Evolutionary conservation across 2,329 filamentous ascomycete species (phyloP).

Genomic region (Colletotrichum horii): DNA sequence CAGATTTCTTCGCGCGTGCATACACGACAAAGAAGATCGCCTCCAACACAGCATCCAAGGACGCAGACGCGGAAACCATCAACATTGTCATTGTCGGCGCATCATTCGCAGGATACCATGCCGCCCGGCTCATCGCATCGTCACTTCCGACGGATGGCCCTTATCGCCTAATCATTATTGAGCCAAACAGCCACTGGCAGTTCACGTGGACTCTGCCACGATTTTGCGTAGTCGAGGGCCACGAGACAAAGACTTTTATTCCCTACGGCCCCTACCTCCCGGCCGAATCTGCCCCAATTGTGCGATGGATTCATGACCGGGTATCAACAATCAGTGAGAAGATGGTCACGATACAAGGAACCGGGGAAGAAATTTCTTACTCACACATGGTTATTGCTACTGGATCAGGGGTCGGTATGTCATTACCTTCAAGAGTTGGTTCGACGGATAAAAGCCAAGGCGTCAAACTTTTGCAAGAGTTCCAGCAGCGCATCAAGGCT

Average conservation of each 20-base stretch:
- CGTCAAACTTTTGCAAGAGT: conserved; percentile 43
- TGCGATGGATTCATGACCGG: conserved; percentile 47
- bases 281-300: conserved; percentile 34
- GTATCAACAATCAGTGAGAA: conserved; percentile 42
- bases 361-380: conserved; percentile 52
- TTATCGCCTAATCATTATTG: conserved; percentile 60
- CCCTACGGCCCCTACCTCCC: conserved; percentile 55
- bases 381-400: conserved; percentile 64
- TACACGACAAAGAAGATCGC: conserved; percentile 17
- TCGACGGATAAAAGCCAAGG: conserved; percentile 46
- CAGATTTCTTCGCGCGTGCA: conserved; percentile 13
- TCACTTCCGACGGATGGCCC: conserved; percentile 49
- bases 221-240: conserved; percentile 59
- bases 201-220: conserved; percentile 66
- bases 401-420: conserved; percentile 49
- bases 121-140: conserved; percentile 51
- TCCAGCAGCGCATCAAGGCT: conserved; percentile 50
- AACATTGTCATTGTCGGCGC: conserved; percentile 63
- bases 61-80: conserved; percentile 26
- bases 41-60: conserved; percentile 9
- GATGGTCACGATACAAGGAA: conserved; percentile 43
- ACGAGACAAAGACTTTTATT: conserved; percentile 65
- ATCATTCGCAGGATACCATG: conserved; percentile 61
- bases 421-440: conserved; percentile 54
- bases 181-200: conserved; percentile 66